phyloP scores from a whole-genome alignment of 1,284 basidiomycete species.

The Microbotryum silenes-acaulis region DNA sequence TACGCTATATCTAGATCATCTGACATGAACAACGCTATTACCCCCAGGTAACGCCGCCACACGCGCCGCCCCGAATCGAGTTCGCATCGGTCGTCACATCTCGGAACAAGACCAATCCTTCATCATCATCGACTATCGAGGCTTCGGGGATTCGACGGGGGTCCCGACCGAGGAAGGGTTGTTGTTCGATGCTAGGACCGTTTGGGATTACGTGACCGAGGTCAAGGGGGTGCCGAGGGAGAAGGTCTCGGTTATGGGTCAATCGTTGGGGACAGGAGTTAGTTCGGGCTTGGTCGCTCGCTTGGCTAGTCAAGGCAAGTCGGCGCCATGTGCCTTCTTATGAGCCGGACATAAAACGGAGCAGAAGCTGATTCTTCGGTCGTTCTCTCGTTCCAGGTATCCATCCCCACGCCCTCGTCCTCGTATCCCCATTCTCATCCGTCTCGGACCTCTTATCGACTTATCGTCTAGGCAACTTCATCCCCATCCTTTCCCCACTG shows the following conservation, averaged over 20 bases:
- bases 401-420: slow-evolving; percentile 54
- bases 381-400: slow-evolving; percentile 23
- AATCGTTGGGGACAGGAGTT: slow-evolving; percentile 75
- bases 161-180: slow-evolving; percentile 67
- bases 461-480: slow-evolving; percentile 51
- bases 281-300: slow-evolving; percentile 55
- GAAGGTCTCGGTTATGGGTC: slow-evolving; percentile 64
- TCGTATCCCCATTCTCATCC: slow-evolving; percentile 70
- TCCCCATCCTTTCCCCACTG: slow-evolving; percentile 64
- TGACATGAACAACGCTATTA: no score
- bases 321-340: slow-evolving; percentile 21
- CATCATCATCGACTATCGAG: slow-evolving; percentile 41
- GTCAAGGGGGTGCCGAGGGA: slow-evolving; percentile 45
- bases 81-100: slow-evolving; percentile 41
- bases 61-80: slow-evolving; percentile 57
- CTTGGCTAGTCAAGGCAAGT: slow-evolving; percentile 50
- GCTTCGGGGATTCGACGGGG: slow-evolving; percentile 80
- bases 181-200: slow-evolving; percentile 63
- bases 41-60: slow-evolving; percentile 60
- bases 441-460: slow-evolving; percentile 59
- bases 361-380: background rate
- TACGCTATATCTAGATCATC: no score
- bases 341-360: slow-evolving; percentile 21
- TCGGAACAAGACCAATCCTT: slow-evolving; percentile 20
- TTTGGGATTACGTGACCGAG: slow-evolving; percentile 65